Evolutionary conservation across 2,329 filamentous ascomycete species (phyloP).

Genomic region (Calonectria henricotiae): DNA sequence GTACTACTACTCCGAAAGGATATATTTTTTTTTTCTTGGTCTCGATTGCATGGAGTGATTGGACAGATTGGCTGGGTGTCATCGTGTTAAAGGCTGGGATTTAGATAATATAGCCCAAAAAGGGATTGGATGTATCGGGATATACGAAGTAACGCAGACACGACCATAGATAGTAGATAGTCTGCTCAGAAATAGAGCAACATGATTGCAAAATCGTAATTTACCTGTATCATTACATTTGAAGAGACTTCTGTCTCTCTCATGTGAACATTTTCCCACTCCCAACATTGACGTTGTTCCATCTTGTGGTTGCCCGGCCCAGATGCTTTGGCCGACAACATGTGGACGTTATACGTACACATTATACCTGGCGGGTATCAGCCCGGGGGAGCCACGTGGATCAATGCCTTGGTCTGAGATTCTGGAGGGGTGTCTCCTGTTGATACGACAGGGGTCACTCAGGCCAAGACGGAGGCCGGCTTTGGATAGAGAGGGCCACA

Average conservation of each 20-base stretch:
- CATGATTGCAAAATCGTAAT: slow-evolving; percentile 26
- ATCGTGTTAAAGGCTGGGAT: background rate
- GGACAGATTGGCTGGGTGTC: slow-evolving; percentile 8
- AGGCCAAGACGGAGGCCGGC: background rate
- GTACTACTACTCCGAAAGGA: background rate
- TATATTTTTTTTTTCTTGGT: background rate
- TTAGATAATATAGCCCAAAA: slow-evolving; percentile 17
- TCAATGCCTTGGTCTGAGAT: background rate
- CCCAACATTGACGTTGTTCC: background rate
- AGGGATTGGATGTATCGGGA: slow-evolving; percentile 4
- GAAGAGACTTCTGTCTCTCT: background rate
- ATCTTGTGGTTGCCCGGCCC: background rate
- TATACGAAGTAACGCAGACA: slow-evolving; percentile 34
- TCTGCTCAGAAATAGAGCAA: slow-evolving; percentile 1
- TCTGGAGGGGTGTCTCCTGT: background rate
- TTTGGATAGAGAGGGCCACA: background rate
- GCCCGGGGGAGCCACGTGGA: background rate
- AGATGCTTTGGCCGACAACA: background rate
- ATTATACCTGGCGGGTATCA: background rate
- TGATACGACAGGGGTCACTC: background rate
- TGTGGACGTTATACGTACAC: background rate
- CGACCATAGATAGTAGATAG: slow-evolving; percentile 33
- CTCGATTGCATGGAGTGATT: background rate
- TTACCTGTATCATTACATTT: background rate
- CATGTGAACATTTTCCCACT: background rate